Evolutionary conservation across 2,329 filamentous ascomycete species (phyloP), one percentile per base, ranked within the genome.

Genomic region (Alternaria triticimaculans): DNA sequence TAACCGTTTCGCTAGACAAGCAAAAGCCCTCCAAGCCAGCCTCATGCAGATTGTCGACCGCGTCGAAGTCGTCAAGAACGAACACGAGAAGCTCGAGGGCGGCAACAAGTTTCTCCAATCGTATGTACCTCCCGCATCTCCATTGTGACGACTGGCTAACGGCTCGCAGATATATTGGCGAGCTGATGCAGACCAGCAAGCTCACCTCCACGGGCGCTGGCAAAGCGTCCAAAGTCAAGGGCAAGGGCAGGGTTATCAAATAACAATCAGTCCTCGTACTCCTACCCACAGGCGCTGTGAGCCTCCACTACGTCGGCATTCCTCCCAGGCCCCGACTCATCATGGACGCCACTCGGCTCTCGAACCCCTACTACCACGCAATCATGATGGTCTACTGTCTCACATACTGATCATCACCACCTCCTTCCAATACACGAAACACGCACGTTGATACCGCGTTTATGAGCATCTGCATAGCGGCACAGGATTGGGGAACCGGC

Each of bases 1-100:
- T 65, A 37, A 63, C 51, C 55, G 66, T 70, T 60, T 46, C 44
- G 60, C 56, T 75, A 97, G 94, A 79, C 94, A 97, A 82, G 94
- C 95, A 63, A 93, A 93, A 80, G 88, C 89, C 50, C 85, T 98
- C 26, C 96, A 99, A 81, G 92, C 94, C 58, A 97, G 93, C 26
- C 88, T 99, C 33, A 86, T 96, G 65, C 92, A 91, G 67, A 91
- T 98, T 46, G 93, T 97, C 70, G 93, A 97, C 81, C 92, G 94
- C 55, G 96, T 98, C 78, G 96, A 99, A 77, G 92, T 93, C 28
- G 94, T 98, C 68, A 93, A 94, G 80, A 91, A 92, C 72, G 95
- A 98, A 78, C 94, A 99, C 78, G 93, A 97, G 82, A 97, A 97
- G 82, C 89, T 99, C 58, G 94, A 98, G 81, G 96, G 88, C 80